Evolutionary conservation across 1,284 basidiomycete species (phyloP).

Genomic region (Pseudomicrostroma phylloplanum): DNA sequence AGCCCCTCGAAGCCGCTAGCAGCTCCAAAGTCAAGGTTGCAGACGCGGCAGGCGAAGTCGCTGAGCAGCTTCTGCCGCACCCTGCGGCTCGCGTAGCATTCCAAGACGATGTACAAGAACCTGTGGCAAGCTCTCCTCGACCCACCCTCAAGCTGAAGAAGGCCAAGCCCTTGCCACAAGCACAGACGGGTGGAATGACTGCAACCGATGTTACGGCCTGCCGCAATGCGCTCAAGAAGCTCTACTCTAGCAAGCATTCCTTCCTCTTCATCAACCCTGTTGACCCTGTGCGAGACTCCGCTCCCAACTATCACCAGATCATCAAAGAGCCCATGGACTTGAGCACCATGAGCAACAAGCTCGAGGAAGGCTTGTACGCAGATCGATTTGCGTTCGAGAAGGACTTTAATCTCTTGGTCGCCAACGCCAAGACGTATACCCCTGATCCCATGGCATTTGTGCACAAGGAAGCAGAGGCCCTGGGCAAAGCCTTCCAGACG

Average conservation of each 20-base stretch:
- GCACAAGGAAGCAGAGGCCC: slow-evolving; percentile 66
- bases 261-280: slow-evolving; percentile 77
- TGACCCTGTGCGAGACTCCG: slow-evolving; percentile 54
- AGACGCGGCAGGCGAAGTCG: not conserved
- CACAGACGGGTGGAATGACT: slow-evolving; percentile 72
- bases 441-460: slow-evolving; percentile 62
- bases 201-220: slow-evolving; percentile 73
- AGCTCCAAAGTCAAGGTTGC: not conserved
- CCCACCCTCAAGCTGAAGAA: slow-evolving; percentile 42
- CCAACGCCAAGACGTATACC: slow-evolving; percentile 85
- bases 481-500: slow-evolving; percentile 79
- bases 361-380: slow-evolving; percentile 74
- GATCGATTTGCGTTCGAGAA: slow-evolving; percentile 74
- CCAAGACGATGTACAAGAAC: slow-evolving; percentile 20
- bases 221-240: slow-evolving; percentile 72
- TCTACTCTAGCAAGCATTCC: slow-evolving; percentile 64
- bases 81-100: slow-evolving; percentile 24
- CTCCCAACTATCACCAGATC: slow-evolving; percentile 67
- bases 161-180: slow-evolving; percentile 45
- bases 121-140: slow-evolving; percentile 13
- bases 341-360: slow-evolving; percentile 76
- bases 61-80: not conserved
- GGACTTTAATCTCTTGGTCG: slow-evolving; percentile 81
- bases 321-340: slow-evolving; percentile 94
- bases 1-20: not conserved